Conservation (phyloP, 2,329 filamentous ascomycete genomes). For the Elsinoe australis region DNA sequence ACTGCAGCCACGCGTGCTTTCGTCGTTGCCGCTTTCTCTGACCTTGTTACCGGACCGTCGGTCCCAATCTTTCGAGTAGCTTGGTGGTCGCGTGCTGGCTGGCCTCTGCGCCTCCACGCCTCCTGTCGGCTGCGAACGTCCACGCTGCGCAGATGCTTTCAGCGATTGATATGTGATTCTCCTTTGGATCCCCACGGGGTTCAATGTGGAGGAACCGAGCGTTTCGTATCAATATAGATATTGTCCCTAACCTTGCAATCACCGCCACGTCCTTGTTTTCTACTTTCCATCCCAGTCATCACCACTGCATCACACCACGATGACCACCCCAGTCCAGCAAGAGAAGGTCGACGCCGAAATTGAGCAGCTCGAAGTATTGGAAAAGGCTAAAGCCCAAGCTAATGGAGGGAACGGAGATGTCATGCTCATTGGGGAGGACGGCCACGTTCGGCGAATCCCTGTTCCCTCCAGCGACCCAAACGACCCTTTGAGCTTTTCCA, state of each 20-base stretch:
- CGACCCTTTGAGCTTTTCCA: constrained; percentile 29
- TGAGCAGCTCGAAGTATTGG: constrained; percentile 13
- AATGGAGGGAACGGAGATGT: constrained; percentile 19
- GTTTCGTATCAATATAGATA: not conserved
- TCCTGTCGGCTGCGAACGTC: too few species aligned
- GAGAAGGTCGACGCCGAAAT: constrained; percentile 21
- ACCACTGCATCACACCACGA: not conserved
- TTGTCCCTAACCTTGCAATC: not conserved
- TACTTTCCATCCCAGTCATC: not conserved
- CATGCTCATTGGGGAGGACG: constrained; percentile 21
- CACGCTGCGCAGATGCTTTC: too few species aligned
- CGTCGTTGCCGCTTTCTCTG: too few species aligned
- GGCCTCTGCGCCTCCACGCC: too few species aligned
- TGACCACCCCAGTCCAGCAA: not conserved
- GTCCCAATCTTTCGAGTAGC: too few species aligned
- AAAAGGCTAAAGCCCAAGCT: constrained; percentile 2
- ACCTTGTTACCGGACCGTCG: too few species aligned
- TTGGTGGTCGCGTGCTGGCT: too few species aligned
- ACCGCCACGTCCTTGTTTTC: not conserved
- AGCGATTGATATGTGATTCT: not conserved
- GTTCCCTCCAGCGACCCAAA: constrained; percentile 22
- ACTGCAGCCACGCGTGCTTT: too few species aligned
- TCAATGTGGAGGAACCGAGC: constrained; percentile 7
- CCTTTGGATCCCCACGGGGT: not conserved
- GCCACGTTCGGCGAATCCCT: constrained; percentile 22